Evolutionary conservation across 306 rosid genomes (phyloP).

Genomic region (Pyrus bretschneideri): DNA sequence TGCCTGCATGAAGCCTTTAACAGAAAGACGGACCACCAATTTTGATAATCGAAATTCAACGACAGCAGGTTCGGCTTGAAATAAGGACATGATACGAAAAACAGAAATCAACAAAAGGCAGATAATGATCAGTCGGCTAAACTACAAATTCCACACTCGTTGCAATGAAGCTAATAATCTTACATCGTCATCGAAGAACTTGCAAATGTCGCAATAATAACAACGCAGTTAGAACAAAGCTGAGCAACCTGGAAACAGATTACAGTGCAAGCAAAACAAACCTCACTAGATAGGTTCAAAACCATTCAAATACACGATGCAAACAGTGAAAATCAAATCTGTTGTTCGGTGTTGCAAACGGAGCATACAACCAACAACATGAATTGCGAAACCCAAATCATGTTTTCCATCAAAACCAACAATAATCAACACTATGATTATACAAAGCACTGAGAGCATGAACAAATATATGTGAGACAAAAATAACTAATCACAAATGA

Average conservation of each 20-base stretch:
- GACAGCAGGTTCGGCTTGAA: background rate
- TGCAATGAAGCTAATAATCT: conserved; percentile 39
- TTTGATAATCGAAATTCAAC: conserved; percentile 25
- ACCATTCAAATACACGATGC: background rate
- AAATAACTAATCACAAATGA: too few relatives aligned
- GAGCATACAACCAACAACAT: conserved; percentile 53
- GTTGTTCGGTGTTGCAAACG: conserved; percentile 57
- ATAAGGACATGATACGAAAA: conserved; percentile 1
- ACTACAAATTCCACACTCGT: conserved; percentile 80
- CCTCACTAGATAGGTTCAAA: background rate
- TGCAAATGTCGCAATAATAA: conserved; percentile 63
- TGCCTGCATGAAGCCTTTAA: background rate
- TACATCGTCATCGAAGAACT: conserved; percentile 60
- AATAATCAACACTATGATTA: background rate
- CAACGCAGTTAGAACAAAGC: conserved; percentile 54
- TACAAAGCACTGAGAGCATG: background rate
- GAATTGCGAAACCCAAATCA: conserved; percentile 9
- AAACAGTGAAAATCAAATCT: conserved; percentile 15
- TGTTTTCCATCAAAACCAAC: background rate
- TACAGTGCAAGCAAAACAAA: background rate
- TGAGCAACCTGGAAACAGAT: conserved; percentile 40
- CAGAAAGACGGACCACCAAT: conserved; percentile 29
- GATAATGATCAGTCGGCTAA: conserved; percentile 9
- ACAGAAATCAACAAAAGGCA: background rate
- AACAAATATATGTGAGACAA: background rate